A percentile compares a stretch with the other conserved stretches of the same genome.
Conservation (phyloP, 1,284 basidiomycete species). For the Wallemia hederae region DNA sequence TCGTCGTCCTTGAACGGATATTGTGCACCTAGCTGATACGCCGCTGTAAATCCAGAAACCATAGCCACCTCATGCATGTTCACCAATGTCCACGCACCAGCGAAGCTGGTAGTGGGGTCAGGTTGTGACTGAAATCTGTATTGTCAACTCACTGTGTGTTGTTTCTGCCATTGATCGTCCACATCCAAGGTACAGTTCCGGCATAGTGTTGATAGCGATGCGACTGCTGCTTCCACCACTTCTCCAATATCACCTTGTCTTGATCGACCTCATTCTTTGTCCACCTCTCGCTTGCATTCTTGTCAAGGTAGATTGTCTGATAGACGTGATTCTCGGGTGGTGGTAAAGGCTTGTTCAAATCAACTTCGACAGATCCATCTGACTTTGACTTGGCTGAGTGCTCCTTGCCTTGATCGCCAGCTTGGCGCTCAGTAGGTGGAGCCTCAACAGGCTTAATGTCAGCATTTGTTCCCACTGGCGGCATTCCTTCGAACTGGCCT, state of each 20-base stretch:
- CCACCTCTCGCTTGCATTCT: conserved; percentile 23
- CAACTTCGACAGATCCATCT: conserved; percentile 18
- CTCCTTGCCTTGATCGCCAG: conserved; percentile 25
- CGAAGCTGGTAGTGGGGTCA: conserved; percentile 14
- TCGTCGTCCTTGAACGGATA: conserved; percentile 17
- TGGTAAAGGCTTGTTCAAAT: conserved; percentile 10
- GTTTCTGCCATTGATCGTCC: conserved; percentile 27
- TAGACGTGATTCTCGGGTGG: conserved; percentile 25
- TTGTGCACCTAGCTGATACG: conserved; percentile 26
- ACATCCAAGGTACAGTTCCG: conserved; percentile 29
- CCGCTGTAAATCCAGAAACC: conserved; percentile 28
- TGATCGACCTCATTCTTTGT: conserved; percentile 24
- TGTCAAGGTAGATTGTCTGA: conserved; percentile 33
- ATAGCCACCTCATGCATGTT: conserved; percentile 32
- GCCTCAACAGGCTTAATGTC: not conserved
- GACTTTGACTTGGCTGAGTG: conserved; percentile 28
- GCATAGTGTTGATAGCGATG: conserved; percentile 23
- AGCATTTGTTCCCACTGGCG: not conserved
- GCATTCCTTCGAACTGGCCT: not conserved
- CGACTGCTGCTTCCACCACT: conserved; percentile 29
- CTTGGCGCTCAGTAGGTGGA: conserved; percentile 10
- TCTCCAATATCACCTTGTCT: conserved; percentile 25
- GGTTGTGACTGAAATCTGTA: not conserved
- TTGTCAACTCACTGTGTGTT: conserved; percentile 16
- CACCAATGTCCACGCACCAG: conserved; percentile 19